phyloP scores from a whole-genome alignment of 805 yeast genomes.

The Groenewaldozyma tartarivorans region DNA sequence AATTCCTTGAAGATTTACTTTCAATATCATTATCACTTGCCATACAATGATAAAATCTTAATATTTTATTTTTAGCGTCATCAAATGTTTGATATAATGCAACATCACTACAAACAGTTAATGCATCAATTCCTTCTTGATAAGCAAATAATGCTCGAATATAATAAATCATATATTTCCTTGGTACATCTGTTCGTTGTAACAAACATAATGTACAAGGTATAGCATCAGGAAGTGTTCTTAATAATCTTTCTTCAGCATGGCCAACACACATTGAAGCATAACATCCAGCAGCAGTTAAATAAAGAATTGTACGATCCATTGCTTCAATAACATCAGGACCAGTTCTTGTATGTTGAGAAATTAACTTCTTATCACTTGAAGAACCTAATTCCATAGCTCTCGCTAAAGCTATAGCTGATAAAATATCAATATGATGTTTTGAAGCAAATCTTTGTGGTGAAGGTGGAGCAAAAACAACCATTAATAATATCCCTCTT shows the following conservation, averaged over 20 bases:
- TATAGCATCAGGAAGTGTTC: background rate
- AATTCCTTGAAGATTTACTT: background rate
- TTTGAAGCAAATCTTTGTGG: background rate
- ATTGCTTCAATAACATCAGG: background rate
- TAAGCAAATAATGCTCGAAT: background rate
- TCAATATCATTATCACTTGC: background rate
- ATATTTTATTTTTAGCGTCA: background rate
- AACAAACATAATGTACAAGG: background rate
- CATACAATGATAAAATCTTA: background rate
- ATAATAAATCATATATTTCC: background rate
- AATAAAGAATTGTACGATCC: background rate
- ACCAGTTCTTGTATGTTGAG: background rate
- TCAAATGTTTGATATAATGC: background rate
- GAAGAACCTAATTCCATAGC: background rate
- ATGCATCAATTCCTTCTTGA: background rate
- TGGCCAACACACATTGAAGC: background rate
- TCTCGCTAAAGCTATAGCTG: background rate
- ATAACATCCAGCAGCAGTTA: background rate
- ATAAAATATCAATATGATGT: background rate
- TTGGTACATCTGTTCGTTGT: background rate
- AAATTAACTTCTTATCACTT: background rate
- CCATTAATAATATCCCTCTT: constrained; percentile 4
- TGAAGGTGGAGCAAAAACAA: constrained; percentile 4
- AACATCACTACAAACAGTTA: background rate
- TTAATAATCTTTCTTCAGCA: background rate